Percentiles rank a stretch among this genome's conserved stretches.
Evolutionary conservation across 2,329 filamentous ascomycete species (phyloP).

Genomic region (Penicillium sp.): DNA sequence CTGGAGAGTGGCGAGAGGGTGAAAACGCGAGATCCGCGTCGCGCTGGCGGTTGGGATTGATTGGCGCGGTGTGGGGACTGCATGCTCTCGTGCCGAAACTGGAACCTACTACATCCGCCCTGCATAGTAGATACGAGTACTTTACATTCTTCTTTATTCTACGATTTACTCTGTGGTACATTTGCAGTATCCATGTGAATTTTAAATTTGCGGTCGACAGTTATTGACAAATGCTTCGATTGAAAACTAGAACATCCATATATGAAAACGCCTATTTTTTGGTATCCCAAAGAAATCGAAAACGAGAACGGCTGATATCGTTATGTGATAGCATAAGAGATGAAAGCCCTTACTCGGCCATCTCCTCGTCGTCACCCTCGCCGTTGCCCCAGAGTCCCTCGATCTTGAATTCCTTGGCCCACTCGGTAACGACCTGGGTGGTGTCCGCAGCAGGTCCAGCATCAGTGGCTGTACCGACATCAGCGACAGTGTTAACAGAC

Average conservation of each 20-base stretch:
- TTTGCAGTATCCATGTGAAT: neutral
- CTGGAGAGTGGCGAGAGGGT: slow-evolving; percentile 2
- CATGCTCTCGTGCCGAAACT: neutral
- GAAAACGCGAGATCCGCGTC: slow-evolving; percentile 24
- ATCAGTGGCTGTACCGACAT: slow-evolving; percentile 33
- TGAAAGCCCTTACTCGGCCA: slow-evolving; percentile 36
- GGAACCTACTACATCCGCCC: too few species aligned
- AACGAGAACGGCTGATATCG: slow-evolving; percentile 24
- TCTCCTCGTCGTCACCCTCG: slow-evolving; percentile 38
- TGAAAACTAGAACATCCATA: slow-evolving; percentile 19
- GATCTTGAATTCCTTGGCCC: slow-evolving; percentile 92
- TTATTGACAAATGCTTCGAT: slow-evolving; percentile 15
- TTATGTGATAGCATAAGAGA: slow-evolving; percentile 18
- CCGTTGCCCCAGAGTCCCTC: slow-evolving; percentile 86
- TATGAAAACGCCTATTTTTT: slow-evolving; percentile 31
- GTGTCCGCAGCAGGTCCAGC: slow-evolving; percentile 58
- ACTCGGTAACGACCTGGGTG: slow-evolving; percentile 86
- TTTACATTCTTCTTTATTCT: neutral
- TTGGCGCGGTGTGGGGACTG: slow-evolving; percentile 10
- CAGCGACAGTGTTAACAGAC: slow-evolving; percentile 52
- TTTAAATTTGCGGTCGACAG: slow-evolving; percentile 6
- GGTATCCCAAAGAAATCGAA: slow-evolving; percentile 33
- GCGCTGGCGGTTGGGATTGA: slow-evolving; percentile 6
- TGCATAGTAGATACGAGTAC: too few species aligned
- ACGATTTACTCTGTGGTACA: neutral